Evolutionary conservation across 2,329 filamentous ascomycete species (phyloP).

Genomic region (Penicillium sp.): DNA sequence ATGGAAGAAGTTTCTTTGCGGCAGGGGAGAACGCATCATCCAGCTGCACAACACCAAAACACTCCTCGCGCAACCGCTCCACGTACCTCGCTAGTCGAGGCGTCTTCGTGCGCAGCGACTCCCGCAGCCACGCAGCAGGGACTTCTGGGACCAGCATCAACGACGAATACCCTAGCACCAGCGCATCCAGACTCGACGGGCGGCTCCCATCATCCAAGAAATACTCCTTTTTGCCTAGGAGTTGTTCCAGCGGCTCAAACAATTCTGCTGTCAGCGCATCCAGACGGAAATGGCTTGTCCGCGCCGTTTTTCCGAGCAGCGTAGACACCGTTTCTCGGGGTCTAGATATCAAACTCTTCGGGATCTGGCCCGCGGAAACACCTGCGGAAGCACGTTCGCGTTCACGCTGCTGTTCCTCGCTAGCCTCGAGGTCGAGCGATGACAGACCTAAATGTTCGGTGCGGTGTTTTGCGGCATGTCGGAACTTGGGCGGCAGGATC

Average conservation of each 20-base stretch:
- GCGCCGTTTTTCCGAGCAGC: conserved; percentile 63
- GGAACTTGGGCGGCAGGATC: conserved; percentile 71
- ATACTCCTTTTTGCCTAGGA: conserved; percentile 55
- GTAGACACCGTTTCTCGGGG: conserved; percentile 58
- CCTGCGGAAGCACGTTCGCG: conserved; percentile 36
- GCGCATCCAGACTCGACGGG: conserved; percentile 69
- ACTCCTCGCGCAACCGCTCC: conserved; percentile 33
- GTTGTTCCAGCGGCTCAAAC: conserved; percentile 65
- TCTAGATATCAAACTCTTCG: conserved; percentile 51
- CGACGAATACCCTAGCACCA: conserved; percentile 74
- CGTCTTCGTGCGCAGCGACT: conserved; percentile 52
- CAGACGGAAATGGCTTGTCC: conserved; percentile 70
- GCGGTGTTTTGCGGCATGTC: conserved; percentile 64
- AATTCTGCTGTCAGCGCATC: conserved; percentile 68
- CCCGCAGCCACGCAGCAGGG: conserved; percentile 60
- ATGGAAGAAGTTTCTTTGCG: conserved; percentile 26
- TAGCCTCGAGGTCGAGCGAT: conserved; percentile 59
- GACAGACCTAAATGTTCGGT: conserved; percentile 68
- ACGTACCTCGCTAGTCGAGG: conserved; percentile 44
- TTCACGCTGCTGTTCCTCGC: conserved; percentile 36
- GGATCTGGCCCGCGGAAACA: conserved; percentile 37
- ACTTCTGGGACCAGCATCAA: conserved; percentile 64
- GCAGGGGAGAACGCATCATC: conserved; percentile 20
- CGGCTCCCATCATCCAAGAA: conserved; percentile 48
- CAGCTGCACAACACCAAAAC: conserved; percentile 31